phyloP scores from a whole-genome alignment of 23 red algal species.

The Pyropia haitanensis region DNA sequence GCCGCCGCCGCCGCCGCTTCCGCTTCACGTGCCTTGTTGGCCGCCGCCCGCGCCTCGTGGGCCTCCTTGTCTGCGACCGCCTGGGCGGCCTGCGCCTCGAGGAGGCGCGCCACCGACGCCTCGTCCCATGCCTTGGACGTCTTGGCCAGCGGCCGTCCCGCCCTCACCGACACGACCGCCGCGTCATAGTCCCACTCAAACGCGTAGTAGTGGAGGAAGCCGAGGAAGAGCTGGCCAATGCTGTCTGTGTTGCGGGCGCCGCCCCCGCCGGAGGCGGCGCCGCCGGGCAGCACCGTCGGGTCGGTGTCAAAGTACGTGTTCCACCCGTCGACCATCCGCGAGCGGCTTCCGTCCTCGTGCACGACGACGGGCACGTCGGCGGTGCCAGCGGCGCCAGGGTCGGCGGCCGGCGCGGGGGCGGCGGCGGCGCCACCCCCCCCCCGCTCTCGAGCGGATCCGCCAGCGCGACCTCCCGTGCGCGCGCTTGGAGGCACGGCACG shows the following conservation, averaged over 20 bases:
- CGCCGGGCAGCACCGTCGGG: neutral
- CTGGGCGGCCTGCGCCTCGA: neutral
- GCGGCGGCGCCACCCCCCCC: neutral
- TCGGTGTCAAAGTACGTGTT: slow-evolving; percentile 78
- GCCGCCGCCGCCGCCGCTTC: neutral
- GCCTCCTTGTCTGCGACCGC: slow-evolving; percentile 1
- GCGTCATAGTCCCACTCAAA: slow-evolving; percentile 60
- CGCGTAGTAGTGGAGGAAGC: slow-evolving; percentile 86
- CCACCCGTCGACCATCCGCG: slow-evolving; percentile 36
- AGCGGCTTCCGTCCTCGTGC: too few species aligned
- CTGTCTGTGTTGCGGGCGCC: slow-evolving; percentile 16
- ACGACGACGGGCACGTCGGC: too few species aligned
- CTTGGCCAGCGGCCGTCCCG: slow-evolving; percentile 18
- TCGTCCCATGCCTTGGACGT: slow-evolving; percentile 16
- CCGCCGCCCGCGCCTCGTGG: slow-evolving; percentile 5
- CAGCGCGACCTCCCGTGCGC: neutral
- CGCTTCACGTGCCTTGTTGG: slow-evolving; percentile 1
- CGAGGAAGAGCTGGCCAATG: slow-evolving; percentile 60
- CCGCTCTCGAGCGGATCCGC: neutral
- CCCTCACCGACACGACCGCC: slow-evolving; percentile 53
- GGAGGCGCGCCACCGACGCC: neutral
- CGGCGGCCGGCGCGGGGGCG: too few species aligned
- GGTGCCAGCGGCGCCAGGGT: too few species aligned
- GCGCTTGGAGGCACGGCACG: slow-evolving; percentile 74
- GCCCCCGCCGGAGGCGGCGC: too few species aligned